Base-by-base conservation (phyloP, 2,329 filamentous ascomycete species). In the Colletotrichum sp. region DNA sequence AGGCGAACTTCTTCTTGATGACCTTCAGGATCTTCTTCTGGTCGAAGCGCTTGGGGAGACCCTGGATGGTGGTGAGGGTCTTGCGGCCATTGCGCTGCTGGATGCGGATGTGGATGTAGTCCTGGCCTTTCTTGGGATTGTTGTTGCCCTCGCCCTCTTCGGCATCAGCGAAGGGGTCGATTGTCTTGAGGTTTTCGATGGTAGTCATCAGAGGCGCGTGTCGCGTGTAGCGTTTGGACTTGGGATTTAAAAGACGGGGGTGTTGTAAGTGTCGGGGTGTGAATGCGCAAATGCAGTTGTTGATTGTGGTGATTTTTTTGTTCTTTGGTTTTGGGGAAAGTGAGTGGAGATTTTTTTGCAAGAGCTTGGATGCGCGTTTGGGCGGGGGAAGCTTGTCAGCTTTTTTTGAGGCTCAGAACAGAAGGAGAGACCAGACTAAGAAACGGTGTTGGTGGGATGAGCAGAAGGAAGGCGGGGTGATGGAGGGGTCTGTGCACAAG, bases 11-110 rank as follows among this genome's bases (percentile, higher is more conserved):
- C 93, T 99, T 99, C 94, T 99, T 99, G 91, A 99, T 98, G 88
- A 98, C 96, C 91, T 98, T 98, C 84, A 99, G 93, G 86, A 99
- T 98, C 91, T 98, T 98, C 94, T 98, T 99, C 89, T 97, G 96
- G 89, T 98, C 96, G 86, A 98, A 99, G 87, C 99, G 98, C 91
- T 96, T 97, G 79, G 97, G 96, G 83, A 99, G 94, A 88, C 97
- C 97, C 92, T 99, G 96, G 84, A 99, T 96, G 84, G 97, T 99
- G 84, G 97, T 99, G 94, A 99, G 92, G 90, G 97, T 99, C 93
- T 99, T 99, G 89, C 97, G 97, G 93, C 97, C 97, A 78, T 78
- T 78, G 72, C 77, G 77, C 72, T 78, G 77, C 70, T 78, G 77
- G 72, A 78, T 78, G 28, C 77, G 77, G 63, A 78, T 78, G 73